Evolutionary conservation across 2,329 filamentous ascomycete species (phyloP).

Genomic region (Fusarium marasasianum): DNA sequence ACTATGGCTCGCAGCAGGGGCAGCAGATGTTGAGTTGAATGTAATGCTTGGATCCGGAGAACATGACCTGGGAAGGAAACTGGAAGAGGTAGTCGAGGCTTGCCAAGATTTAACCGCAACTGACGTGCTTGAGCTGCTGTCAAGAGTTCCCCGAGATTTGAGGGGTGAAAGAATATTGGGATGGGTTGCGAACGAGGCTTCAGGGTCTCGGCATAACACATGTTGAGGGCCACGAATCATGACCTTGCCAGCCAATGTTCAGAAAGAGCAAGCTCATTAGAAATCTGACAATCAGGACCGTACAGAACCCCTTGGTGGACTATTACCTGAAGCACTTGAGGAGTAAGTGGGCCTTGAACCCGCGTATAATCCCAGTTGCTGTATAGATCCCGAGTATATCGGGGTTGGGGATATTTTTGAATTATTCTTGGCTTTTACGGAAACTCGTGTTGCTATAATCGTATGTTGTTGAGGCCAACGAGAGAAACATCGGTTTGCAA

Average conservation of each 20-base stretch:
- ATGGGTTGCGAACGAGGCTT: slow-evolving; percentile 18
- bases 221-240: neutral
- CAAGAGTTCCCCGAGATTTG: slow-evolving; percentile 3
- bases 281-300: neutral
- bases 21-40: slow-evolving; percentile 32
- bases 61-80: slow-evolving; percentile 22
- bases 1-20: slow-evolving; percentile 47
- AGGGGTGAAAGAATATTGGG: slow-evolving; percentile 17
- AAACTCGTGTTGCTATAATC: neutral
- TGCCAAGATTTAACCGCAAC: slow-evolving; percentile 2
- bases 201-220: neutral
- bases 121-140: slow-evolving; percentile 5
- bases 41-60: slow-evolving; percentile 29
- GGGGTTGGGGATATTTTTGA: neutral
- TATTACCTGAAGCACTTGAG: neutral
- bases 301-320: neutral
- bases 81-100: slow-evolving; percentile 7
- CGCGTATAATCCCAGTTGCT: neutral
- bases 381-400: neutral
- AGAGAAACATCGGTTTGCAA: neutral
- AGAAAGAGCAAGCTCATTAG: neutral
- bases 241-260: neutral
- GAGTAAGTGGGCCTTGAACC: neutral
- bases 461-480: neutral
- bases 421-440: neutral